A percentile compares a stretch with the other conserved stretches of the same genome.
phyloP scores from a whole-genome alignment of 2,329 filamentous ascomycete species.

The Phialophora expanda region DNA sequence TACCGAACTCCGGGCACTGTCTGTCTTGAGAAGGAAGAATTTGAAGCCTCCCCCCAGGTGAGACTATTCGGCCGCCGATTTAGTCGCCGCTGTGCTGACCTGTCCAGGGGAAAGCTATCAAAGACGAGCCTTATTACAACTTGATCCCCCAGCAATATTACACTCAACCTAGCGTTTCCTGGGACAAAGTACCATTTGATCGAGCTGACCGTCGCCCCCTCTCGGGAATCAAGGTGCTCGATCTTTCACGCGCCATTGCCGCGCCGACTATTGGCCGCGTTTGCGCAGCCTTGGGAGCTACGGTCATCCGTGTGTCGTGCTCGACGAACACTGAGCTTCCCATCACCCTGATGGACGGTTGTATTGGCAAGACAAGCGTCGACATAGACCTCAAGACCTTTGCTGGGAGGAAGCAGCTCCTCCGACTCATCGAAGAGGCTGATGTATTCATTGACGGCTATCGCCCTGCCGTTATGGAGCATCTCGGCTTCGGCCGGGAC shows the following conservation, averaged over 20 bases:
- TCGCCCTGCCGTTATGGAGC: constrained; percentile 55
- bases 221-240: constrained; percentile 56
- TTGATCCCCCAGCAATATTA: background rate
- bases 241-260: constrained; percentile 53
- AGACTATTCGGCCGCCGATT: too few species aligned
- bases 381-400: constrained; percentile 54
- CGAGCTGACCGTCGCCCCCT: constrained; percentile 43
- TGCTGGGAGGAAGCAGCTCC: constrained; percentile 41
- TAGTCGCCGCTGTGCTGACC: background rate
- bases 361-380: constrained; percentile 49
- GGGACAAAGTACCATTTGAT: background rate
- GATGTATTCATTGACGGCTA: constrained; percentile 62
- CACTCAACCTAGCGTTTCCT: constrained; percentile 7
- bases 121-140: constrained; percentile 11
- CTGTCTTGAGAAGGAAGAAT: constrained; percentile 25
- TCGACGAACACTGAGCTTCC: background rate
- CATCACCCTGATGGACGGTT: constrained; percentile 2
- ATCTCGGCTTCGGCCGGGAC: constrained; percentile 63
- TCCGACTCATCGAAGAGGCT: constrained; percentile 52
- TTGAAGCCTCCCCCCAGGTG: constrained; percentile 13
- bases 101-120: constrained; percentile 6
- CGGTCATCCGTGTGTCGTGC: constrained; percentile 54
- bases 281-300: constrained; percentile 52
- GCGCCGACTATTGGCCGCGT: constrained; percentile 50
- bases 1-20: constrained; percentile 26